phyloP scores from a whole-genome alignment of 164 flowering plant genomes.

The Saururus chinensis region DNA sequence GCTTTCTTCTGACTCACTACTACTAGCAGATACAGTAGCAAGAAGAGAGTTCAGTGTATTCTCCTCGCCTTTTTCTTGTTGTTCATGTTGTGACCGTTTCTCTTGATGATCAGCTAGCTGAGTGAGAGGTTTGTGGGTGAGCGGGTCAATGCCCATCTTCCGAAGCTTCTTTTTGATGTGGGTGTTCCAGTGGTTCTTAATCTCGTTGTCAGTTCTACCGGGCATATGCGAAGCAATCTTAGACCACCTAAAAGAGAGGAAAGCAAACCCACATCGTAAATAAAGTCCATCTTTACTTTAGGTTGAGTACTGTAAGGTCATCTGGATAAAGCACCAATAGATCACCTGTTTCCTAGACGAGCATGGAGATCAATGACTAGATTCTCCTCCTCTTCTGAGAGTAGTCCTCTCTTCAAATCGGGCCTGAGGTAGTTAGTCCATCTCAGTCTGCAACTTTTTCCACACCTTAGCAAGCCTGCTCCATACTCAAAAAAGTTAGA shows the following conservation, averaged over 20 bases:
- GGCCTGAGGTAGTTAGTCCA: constrained; percentile 72
- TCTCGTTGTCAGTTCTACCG: constrained; percentile 71
- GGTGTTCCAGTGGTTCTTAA: constrained; percentile 73
- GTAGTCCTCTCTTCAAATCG: constrained; percentile 59
- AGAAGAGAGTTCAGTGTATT: not conserved
- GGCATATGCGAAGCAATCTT: constrained; percentile 70
- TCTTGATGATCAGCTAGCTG: constrained; percentile 8
- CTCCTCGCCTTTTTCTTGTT: constrained; percentile 7
- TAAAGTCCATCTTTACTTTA: no score
- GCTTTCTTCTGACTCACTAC: constrained; percentile 3
- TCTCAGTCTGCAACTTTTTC: constrained; percentile 64
- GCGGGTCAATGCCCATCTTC: constrained; percentile 73
- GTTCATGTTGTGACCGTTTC: no score
- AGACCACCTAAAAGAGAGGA: constrained; percentile 44
- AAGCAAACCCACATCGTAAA: not conserved
- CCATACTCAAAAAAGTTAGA: not conserved
- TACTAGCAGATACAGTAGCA: not conserved
- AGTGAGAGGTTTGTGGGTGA: constrained; percentile 45
- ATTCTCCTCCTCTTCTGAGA: constrained; percentile 55
- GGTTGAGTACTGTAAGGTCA: not conserved
- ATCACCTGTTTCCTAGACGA: constrained; percentile 60
- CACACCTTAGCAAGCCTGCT: constrained; percentile 57
- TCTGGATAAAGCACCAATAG: not conserved
- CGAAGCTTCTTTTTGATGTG: constrained; percentile 65
- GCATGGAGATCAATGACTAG: constrained; percentile 68